Evolutionary conservation across 176 grass and related monocot genomes (phyloP).

Genomic region (maize (Zea mays)): Zm-B73-REFERENCE-NAM-5.0 NC_050097.1:170092001-170092500

Average conservation of each 20-base stretch:
- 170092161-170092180: constrained; percentile 93
- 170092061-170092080: constrained; percentile 51
- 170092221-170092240: constrained; percentile 72
- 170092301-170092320: constrained; percentile 81
- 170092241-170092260: constrained; percentile 96
- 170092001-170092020: constrained; percentile 27
- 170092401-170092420: background rate
- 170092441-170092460: too few species aligned
- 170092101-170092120: constrained; percentile 79
- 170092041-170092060: constrained; percentile 68
- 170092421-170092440: background rate
- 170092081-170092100: constrained; percentile 59
- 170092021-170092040: constrained; percentile 62
- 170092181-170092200: constrained; percentile 93
- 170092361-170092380: background rate
- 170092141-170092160: constrained; percentile 82
- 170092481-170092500: background rate
- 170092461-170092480: background rate
- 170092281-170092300: constrained; percentile 92
- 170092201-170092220: constrained; percentile 56
- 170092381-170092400: background rate
- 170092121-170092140: constrained; percentile 80
- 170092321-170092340: constrained; percentile 56
- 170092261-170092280: constrained; percentile 87
- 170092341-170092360: constrained; percentile 73